Conservation (phyloP, 352 stramenopile genomes). For the Halophytophthora polymorphica region DNA sequence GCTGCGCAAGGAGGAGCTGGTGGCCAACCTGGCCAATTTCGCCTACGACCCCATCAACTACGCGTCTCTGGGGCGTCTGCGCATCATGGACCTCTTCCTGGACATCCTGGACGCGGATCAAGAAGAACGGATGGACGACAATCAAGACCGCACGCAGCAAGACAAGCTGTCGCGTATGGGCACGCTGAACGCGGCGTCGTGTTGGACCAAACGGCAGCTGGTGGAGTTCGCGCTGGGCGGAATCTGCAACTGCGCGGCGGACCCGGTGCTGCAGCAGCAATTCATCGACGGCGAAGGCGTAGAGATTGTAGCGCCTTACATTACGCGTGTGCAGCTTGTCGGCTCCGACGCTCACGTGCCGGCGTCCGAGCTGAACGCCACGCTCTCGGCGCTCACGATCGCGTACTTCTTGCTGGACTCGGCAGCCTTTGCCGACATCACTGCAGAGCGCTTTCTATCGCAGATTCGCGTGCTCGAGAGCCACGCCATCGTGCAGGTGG, state of each 20-base stretch:
- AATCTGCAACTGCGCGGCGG: constrained; percentile 76
- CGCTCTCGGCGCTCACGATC: constrained; percentile 54
- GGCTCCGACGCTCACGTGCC: constrained; percentile 4
- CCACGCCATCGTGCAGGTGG: constrained; percentile 39
- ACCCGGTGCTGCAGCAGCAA: constrained; percentile 46
- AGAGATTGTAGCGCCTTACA: constrained; percentile 40
- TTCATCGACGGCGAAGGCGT: constrained; percentile 54
- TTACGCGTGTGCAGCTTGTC: constrained; percentile 23
- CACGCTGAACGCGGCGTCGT: neutral
- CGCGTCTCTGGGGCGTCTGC: constrained; percentile 41
- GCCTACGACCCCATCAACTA: constrained; percentile 87
- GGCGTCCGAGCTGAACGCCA: constrained; percentile 34
- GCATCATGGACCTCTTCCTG: constrained; percentile 75
- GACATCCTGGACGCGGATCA: constrained; percentile 59
- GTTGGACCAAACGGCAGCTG: constrained; percentile 27
- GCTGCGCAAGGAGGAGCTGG: constrained; percentile 67
- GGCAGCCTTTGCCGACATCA: constrained; percentile 37
- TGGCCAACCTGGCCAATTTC: constrained; percentile 83
- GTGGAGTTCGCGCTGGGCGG: constrained; percentile 69
- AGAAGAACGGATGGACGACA: constrained; percentile 7
- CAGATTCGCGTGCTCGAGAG: constrained; percentile 31
- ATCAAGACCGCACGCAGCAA: constrained; percentile 2
- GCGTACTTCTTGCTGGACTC: constrained; percentile 73
- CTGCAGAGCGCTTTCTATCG: constrained; percentile 21
- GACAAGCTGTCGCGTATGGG: constrained; percentile 5